Percentiles rank a stretch among this genome's conserved stretches.
phyloP scores from a whole-genome alignment of 352 stramenopile genomes.

The Blastocystis sp. region DNA sequence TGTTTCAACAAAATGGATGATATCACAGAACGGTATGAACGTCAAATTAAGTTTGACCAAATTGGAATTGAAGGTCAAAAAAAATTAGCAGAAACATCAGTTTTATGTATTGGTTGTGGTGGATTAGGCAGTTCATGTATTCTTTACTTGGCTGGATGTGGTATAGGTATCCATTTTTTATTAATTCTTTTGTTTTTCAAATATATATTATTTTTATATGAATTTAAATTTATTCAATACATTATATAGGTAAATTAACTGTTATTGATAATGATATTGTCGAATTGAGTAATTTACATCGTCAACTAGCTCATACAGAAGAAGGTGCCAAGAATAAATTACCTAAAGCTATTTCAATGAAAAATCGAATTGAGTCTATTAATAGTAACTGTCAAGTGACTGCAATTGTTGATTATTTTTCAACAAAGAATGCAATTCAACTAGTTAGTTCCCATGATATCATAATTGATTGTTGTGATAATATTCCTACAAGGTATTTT shows the following conservation, averaged over 20 bases:
- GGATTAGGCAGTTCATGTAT: conserved; percentile 9
- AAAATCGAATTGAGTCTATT: not conserved
- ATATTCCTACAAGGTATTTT: conserved; percentile 3
- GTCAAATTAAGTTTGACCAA: conserved; percentile 7
- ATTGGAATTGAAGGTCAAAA: conserved; percentile 30
- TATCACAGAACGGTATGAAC: conserved; percentile 12
- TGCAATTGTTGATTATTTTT: not conserved
- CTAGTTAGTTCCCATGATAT: conserved; percentile 10
- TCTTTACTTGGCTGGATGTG: conserved; percentile 11
- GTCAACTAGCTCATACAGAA: conserved; percentile 17
- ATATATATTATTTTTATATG: no score
- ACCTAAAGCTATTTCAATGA: conserved; percentile 10
- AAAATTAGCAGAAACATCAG: not conserved
- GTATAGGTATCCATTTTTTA: not conserved
- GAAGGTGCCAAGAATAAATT: conserved; percentile 1
- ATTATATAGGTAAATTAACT: conserved; percentile 1
- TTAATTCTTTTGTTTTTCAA: no score
- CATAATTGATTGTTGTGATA: conserved; percentile 22
- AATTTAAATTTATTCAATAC: no score
- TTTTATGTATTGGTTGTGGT: conserved; percentile 3
- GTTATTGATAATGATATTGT: conserved; percentile 31
- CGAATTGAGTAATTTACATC: conserved; percentile 7
- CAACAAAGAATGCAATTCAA: not conserved
- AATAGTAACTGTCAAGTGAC: not conserved
- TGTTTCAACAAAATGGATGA: no score